These are phyloP conservation scores for Blastocystis sp. DNA, from an alignment of 352 stramenopile genomes.

Conservation along the genomic window DNA sequence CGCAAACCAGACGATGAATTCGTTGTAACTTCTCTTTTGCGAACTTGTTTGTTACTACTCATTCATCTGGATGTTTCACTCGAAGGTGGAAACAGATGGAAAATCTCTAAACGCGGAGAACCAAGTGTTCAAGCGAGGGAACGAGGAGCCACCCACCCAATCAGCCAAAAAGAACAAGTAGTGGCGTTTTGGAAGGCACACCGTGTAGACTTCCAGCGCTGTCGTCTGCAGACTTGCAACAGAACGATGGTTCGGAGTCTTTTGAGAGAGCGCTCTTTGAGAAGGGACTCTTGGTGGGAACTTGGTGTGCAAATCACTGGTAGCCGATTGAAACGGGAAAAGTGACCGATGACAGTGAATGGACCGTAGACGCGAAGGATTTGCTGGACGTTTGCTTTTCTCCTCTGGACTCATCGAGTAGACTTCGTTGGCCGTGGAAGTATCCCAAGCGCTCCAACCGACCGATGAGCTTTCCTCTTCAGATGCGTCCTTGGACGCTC, in stretches of 20 bases:
- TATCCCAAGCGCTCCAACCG: neutral
- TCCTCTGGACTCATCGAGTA: neutral
- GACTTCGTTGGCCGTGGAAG: neutral
- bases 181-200: neutral
- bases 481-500: neutral
- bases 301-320: neutral
- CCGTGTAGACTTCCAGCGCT: neutral
- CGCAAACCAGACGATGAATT: neutral
- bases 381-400: neutral
- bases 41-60: neutral
- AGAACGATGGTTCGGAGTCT: neutral
- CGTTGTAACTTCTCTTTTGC: neutral
- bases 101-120: neutral
- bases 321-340: constrained; percentile 36
- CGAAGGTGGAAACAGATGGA: neutral
- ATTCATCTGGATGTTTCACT: neutral
- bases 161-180: neutral
- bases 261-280: neutral
- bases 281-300: neutral
- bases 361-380: neutral
- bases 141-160: neutral
- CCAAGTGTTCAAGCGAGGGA: neutral
- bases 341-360: neutral
- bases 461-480: neutral
- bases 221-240: neutral